phyloP scores from a whole-genome alignment of 805 yeast genomes.

The Yarrowia sp. region DNA sequence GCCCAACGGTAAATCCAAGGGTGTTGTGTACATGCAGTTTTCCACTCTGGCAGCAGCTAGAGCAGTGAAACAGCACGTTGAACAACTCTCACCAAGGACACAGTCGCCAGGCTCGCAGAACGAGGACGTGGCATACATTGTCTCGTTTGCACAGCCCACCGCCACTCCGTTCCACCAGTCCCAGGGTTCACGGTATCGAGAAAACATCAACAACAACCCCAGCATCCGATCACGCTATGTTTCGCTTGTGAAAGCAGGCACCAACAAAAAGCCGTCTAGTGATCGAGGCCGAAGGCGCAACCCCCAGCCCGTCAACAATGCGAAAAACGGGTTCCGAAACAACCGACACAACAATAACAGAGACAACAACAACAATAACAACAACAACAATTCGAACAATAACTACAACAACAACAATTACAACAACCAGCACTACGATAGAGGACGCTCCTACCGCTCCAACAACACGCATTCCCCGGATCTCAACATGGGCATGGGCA shows the following conservation, averaged over 20 bases:
- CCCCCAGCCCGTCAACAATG: background rate
- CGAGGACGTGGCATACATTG: conserved; percentile 23
- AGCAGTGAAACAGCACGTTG: conserved; percentile 25
- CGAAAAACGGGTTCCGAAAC: background rate
- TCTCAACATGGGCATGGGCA: background rate
- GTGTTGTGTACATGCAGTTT: conserved; percentile 30
- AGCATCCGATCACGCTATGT: conserved; percentile 1
- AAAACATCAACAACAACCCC: conserved; percentile 19
- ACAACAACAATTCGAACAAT: background rate
- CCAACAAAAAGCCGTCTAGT: background rate
- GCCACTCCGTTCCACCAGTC: conserved; percentile 2
- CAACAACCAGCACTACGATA: background rate
- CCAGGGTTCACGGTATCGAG: conserved; percentile 2
- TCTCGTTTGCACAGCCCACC: conserved; percentile 31
- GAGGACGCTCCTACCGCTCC: background rate
- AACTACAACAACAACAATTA: background rate
- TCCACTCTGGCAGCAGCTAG: conserved; percentile 25
- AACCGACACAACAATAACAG: background rate
- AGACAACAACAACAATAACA: background rate
- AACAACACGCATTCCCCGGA: background rate
- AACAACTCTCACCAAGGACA: conserved; percentile 26
- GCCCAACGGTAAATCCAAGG: conserved; percentile 33
- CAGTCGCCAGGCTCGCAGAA: conserved; percentile 22
- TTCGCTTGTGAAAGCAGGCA: background rate
- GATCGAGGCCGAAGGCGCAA: background rate